phyloP scores from a whole-genome alignment of 1,284 basidiomycete species.

The Erythrobasidium hasegawianum region DNA sequence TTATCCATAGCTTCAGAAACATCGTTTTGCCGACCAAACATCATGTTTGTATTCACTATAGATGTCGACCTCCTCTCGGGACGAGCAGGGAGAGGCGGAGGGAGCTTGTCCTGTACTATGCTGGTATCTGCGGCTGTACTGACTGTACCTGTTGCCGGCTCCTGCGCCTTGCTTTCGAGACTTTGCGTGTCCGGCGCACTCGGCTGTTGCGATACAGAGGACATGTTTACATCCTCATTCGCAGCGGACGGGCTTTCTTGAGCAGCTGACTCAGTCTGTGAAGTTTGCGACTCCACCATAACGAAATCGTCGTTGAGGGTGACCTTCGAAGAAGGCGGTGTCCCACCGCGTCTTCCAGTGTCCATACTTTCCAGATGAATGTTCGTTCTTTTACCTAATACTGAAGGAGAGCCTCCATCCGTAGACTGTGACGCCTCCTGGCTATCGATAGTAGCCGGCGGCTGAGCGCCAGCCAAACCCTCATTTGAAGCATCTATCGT shows the following conservation, averaged over 20 bases:
- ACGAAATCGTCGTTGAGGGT: constrained; percentile 10
- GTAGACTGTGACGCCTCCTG: background rate
- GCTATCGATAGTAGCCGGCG: background rate
- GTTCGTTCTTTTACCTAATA: constrained; percentile 68
- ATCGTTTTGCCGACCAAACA: constrained; percentile 83
- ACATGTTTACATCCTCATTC: background rate
- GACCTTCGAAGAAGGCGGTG: background rate
- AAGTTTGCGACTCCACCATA: constrained; percentile 48
- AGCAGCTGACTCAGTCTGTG: constrained; percentile 51
- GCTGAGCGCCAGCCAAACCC: background rate
- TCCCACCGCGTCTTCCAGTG: background rate
- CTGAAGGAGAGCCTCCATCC: constrained; percentile 49
- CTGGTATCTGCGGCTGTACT: background rate
- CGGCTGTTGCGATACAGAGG: too few species aligned
- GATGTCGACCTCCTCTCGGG: constrained; percentile 47
- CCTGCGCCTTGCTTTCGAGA: too few species aligned
- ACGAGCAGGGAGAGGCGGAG: constrained; percentile 62
- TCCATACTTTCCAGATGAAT: constrained; percentile 43
- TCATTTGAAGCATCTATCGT: background rate
- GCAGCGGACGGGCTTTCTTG: constrained; percentile 20
- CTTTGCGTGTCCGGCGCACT: too few species aligned
- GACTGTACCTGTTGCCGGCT: background rate
- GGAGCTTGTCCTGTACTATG: constrained; percentile 48
- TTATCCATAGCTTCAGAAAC: constrained; percentile 99
- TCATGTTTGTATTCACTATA: constrained; percentile 30